A percentile compares a stretch with the other conserved stretches of the same genome.
phyloP scores from a whole-genome alignment of 257 asterid genomes.

The Nicotiana paniculata region DNA sequence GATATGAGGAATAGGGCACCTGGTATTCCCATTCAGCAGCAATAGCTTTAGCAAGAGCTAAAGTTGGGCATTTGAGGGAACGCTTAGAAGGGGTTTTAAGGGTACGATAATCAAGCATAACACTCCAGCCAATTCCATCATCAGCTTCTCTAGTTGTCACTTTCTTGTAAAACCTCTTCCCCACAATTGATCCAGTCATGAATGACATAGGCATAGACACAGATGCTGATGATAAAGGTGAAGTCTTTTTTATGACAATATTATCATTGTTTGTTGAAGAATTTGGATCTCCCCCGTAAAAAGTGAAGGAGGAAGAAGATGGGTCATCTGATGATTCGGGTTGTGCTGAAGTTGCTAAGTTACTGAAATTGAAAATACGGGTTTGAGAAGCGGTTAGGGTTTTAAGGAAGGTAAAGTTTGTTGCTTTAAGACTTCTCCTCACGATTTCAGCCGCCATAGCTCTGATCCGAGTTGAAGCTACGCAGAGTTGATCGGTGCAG shows the following conservation, averaged over 20 bases:
- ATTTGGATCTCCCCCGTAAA: conserved; percentile 22
- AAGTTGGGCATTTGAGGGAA: conserved; percentile 77
- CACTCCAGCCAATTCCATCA: conserved; percentile 88
- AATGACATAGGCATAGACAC: conserved; percentile 82
- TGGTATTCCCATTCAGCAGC: conserved; percentile 99
- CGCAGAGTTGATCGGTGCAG: background rate
- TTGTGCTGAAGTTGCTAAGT: conserved; percentile 33
- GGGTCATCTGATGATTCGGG: conserved; percentile 21
- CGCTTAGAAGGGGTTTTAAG: conserved; percentile 79
- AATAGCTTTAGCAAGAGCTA: conserved; percentile 79
- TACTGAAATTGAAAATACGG: conserved; percentile 18
- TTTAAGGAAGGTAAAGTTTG: conserved; percentile 23
- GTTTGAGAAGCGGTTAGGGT: conserved; percentile 22
- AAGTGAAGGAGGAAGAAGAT: conserved; percentile 43
- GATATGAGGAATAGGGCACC: conserved; percentile 25
- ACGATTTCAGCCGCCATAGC: conserved; percentile 52
- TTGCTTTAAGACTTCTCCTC: conserved; percentile 39
- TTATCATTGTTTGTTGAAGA: conserved; percentile 17
- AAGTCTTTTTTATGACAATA: conserved; percentile 25
- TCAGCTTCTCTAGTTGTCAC: conserved; percentile 80
- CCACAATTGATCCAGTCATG: conserved; percentile 97
- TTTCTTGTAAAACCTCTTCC: conserved; percentile 73
- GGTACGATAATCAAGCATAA: conserved; percentile 92
- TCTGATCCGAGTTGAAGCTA: background rate
- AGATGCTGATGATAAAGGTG: conserved; percentile 28